Base-by-base conservation (phyloP, 805 yeast genomes). In the Myxozyma mucilagina region DNA sequence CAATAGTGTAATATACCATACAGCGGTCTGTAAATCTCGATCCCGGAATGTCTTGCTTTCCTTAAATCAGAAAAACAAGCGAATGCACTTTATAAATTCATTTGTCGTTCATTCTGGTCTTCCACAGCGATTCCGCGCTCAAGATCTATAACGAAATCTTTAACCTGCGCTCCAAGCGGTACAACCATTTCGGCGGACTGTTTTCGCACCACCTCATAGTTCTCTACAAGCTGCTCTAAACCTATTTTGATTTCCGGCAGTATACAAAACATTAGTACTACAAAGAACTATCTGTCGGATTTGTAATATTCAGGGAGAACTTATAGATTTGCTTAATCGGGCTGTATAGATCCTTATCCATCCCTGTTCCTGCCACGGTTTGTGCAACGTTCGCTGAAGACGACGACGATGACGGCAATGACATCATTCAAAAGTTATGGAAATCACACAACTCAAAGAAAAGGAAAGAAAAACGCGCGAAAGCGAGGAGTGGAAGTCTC, bases 291-390 rank as follows among this genome's bases (percentile, higher is more conserved):
- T 32, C 18, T 14, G 13, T 14, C 24, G 18, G 3, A 34, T n/a
- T 42, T 4, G 2, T 14, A 39, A 24, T 8, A 7, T 14, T 24
- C 24, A 5, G 29, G 56, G 49, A 54, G 42, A 10, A 60, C 64
- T 60, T 56, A 60, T 60, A 45, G 20, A 56, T n/a, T n/a, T 60
- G 64, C 5, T 49, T 42, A 18, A 60, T 56, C n/a, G 64, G 64
- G 14, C n/a, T 11, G 31, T 60, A 60, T 9, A 57, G 60, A 35
- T 44, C 45, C 14, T 42, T 43, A 18, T 49, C 53, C 18, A n/a
- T 24, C 11, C 51, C 51, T 8, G 29, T 24, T 8, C 51, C 51
- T 3, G 45, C 16, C 24, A n/a, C 5, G 11, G 18, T 9, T 5
- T 41, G 45, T 20, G n/a, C 4, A 16, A 10, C 18, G 20, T 20